Evolutionary conservation across 106 monocot species (phyloP).

Genomic region (Allium sativum): DNA sequence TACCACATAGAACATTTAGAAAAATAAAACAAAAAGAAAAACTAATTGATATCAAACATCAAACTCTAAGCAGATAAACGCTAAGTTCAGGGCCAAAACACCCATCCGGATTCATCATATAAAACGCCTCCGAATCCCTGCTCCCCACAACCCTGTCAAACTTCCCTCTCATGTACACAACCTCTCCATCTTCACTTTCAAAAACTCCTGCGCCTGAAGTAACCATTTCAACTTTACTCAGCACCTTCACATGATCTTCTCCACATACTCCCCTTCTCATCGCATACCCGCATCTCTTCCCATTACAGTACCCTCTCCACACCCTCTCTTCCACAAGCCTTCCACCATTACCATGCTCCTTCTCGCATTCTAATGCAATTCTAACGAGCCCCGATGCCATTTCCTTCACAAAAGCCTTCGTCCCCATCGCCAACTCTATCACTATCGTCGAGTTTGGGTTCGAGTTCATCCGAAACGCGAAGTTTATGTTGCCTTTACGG

Average conservation of each 20-base stretch:
- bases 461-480: conserved; percentile 11
- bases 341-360: too few relatives aligned
- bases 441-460: conserved; percentile 5
- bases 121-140: conserved; percentile 55
- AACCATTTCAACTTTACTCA: conserved; percentile 36
- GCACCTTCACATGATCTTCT: conserved; percentile 22
- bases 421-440: conserved; percentile 42
- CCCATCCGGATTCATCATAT: conserved; percentile 58
- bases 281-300: conserved; percentile 34
- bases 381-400: conserved; percentile 58
- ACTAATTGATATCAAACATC: neutral
- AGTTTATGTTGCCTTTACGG: conserved; percentile 7
- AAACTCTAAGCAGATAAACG: conserved; percentile 55
- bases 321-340: conserved; percentile 11
- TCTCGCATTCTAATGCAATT: conserved; percentile 33
- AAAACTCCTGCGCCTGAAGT: conserved; percentile 55
- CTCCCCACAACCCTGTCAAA: conserved; percentile 60
- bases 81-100: conserved; percentile 49
- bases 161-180: conserved; percentile 61
- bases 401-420: conserved; percentile 27
- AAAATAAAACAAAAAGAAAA: too few relatives aligned
- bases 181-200: conserved; percentile 8
- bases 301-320: conserved; percentile 38
- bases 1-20: too few relatives aligned
- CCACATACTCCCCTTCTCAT: conserved; percentile 15